Conservation (phyloP, 345 rosid genomes). For the Eucalyptus marginata region DNA sequence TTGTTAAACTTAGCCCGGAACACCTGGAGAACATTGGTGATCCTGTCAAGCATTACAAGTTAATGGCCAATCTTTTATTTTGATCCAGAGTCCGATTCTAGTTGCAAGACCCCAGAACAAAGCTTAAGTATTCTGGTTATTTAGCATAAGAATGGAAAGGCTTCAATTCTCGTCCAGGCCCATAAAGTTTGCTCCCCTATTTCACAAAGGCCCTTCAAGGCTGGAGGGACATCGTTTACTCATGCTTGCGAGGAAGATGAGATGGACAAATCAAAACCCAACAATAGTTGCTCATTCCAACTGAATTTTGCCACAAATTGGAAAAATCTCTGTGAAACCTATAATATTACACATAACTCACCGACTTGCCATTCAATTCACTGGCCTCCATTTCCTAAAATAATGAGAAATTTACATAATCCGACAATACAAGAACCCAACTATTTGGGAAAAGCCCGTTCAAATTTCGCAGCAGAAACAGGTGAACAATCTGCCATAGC, state of each 20-base stretch:
- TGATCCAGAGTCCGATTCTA: background rate
- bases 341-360: background rate
- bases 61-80: background rate
- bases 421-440: background rate
- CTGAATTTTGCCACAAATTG: background rate
- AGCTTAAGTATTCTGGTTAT: background rate
- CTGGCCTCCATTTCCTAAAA: background rate
- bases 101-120: background rate
- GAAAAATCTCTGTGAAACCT: background rate
- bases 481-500: background rate
- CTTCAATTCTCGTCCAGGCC: background rate
- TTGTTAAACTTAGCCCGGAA: background rate
- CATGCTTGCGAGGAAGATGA: background rate
- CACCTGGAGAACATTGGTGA: background rate
- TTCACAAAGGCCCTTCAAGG: background rate
- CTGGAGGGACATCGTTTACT: background rate
- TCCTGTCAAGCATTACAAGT: background rate
- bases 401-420: background rate
- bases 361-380: background rate
- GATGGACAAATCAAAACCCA: background rate
- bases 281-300: background rate
- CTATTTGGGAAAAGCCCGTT: background rate
- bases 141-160: background rate
- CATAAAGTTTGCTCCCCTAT: background rate
- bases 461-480: background rate